Evolutionary conservation across 768 basidiomycete species (phyloP).

Genomic region (Trametes maxima): DNA sequence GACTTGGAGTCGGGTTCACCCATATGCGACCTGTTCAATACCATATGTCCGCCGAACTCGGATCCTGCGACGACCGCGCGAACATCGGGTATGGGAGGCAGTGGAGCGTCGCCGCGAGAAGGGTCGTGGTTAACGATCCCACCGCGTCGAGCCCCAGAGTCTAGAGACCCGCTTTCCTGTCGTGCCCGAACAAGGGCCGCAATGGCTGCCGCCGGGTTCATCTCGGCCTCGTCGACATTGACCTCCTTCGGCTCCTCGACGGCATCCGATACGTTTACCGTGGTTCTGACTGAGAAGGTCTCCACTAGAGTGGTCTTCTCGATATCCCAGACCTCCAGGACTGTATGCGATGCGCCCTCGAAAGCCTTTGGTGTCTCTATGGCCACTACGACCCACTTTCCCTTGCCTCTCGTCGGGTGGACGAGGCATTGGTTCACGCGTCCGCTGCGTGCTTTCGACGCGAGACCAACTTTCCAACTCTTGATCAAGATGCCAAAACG

Average conservation of each 20-base stretch:
- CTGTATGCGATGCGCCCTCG: slow-evolving; percentile 39
- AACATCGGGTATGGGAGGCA: slow-evolving; percentile 63
- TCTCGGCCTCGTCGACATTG: slow-evolving; percentile 57
- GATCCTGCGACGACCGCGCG: slow-evolving; percentile 69
- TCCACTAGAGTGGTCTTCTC: slow-evolving; percentile 82
- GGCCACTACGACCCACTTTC: slow-evolving; percentile 89
- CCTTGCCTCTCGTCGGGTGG: slow-evolving; percentile 86
- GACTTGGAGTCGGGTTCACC: slow-evolving; percentile 33
- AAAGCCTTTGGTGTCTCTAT: slow-evolving; percentile 47
- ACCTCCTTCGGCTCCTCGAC: slow-evolving; percentile 56
- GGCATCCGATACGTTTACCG: slow-evolving; percentile 47
- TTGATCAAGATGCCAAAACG: slow-evolving; percentile 89
- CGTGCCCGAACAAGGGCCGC: slow-evolving; percentile 77
- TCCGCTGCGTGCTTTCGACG: slow-evolving; percentile 51
- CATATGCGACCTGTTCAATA: slow-evolving; percentile 36
- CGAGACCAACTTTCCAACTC: slow-evolving; percentile 78
- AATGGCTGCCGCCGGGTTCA: slow-evolving; percentile 71
- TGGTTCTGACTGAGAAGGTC: slow-evolving; percentile 64
- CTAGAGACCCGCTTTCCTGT: slow-evolving; percentile 41
- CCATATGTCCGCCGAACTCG: slow-evolving; percentile 75
- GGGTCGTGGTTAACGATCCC: slow-evolving; percentile 18
- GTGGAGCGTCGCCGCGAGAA: slow-evolving; percentile 37
- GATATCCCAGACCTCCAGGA: slow-evolving; percentile 93
- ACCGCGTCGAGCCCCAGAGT: slow-evolving; percentile 18
- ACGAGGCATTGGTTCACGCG: slow-evolving; percentile 75